Percentiles rank a stretch among this genome's conserved stretches.
Conservation (phyloP, 163 green algal genomes). For the Trebouxia gelatinosa region DNA sequence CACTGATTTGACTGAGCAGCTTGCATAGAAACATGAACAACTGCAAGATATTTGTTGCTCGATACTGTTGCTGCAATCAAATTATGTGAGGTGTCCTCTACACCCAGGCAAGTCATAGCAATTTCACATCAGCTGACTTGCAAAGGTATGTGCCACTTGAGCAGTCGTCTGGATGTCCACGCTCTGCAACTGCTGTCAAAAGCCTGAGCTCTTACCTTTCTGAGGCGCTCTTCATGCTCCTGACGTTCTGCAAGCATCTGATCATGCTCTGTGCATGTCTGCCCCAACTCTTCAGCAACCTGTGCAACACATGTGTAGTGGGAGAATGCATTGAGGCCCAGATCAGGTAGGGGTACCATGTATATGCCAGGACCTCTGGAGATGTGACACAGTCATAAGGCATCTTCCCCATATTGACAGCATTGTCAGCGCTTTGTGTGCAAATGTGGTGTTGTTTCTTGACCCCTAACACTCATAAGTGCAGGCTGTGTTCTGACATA, state of each 20-base stretch:
- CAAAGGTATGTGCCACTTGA: no score
- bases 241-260: slow-evolving; percentile 45
- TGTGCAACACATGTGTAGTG: neutral
- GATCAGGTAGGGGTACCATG: no score
- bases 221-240: slow-evolving; percentile 44
- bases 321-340: no score
- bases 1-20: neutral
- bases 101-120: no score
- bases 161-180: no score
- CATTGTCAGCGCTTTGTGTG: no score
- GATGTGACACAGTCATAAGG: no score
- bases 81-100: no score
- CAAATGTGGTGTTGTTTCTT: neutral
- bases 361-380: no score
- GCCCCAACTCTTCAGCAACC: slow-evolving; percentile 34
- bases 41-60: neutral
- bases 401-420: no score
- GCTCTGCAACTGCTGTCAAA: no score
- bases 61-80: neutral
- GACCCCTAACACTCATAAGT: no score
- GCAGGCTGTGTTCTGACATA: slow-evolving; percentile 17
- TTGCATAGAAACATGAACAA: neutral
- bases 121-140: neutral
- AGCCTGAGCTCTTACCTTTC: slow-evolving; percentile 11
- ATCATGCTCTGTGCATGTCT: slow-evolving; percentile 33